Evolutionary conservation across 768 basidiomycete genomes (phyloP), one percentile per base, ranked within the genome.

Genomic region (Auricularia cornea): DNA sequence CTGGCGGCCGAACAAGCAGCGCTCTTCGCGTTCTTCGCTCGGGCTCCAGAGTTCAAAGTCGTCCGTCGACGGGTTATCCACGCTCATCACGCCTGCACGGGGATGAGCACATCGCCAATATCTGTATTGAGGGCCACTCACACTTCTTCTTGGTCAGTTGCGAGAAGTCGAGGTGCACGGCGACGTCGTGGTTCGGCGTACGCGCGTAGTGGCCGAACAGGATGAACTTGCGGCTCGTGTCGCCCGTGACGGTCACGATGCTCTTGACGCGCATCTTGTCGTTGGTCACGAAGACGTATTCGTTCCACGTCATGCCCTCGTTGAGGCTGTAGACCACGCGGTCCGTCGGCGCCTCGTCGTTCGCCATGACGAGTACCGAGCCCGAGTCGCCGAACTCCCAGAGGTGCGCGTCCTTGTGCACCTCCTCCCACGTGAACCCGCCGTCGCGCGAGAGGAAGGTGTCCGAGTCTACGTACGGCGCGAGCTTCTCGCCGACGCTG

Each of bases 331-430:
- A 98, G 66, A 95, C 73, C 52, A 98, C 82, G 65, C 90, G 88
- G 69, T 97, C 90, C 2, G 92, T 95, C 0, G 94, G 84, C 64
- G 89, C 89, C 72, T 98, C 96, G 73, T 99, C 97, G 73, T 98
- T 98, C 52, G 86, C 93, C 77, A 99, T 88, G 68, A 99, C 79
- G 38, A 98, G 81, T 63, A 99, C 81, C 1, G 95, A 94, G 3
- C 97, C 97, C 0, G 92, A 96, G 76, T 98, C 97, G 31, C 96
- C 96, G 69, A 96, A 98, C 72, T 95, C 94, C 94, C 93, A 99
- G 41, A 98, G 80, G 71, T 98, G 90, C 0, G 97, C 96, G 67
- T 96, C 95, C 72, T 99, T 99, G 79, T 94, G 94, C 0, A 99
- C 89, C 76, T 99, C 97, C 72, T 97, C 86, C 97, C 97, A 99